Base-by-base conservation (phyloP, 768 basidiomycete species). In the Trametes meyenii region DNA sequence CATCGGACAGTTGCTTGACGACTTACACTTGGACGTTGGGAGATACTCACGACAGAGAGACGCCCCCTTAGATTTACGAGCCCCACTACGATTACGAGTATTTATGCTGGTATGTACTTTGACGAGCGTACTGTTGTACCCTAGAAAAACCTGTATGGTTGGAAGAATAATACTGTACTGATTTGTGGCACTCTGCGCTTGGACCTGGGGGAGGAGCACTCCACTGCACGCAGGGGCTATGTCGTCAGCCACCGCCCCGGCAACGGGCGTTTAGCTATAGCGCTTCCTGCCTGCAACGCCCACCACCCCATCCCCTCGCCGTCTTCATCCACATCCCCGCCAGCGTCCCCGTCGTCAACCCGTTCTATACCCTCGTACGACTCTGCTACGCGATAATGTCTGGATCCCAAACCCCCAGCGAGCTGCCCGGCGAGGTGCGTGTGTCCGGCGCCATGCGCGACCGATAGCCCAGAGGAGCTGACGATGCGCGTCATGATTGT, bases 401-500 rank as follows among this genome's bases (percentile, higher is more conserved):
- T 44, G 62, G 62, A 38, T 13, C 58, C 21, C 49, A 54, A 39
- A 64, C 62, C 36, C 62, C 62, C 29, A 64, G 52, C 54, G 62
- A 64, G 48, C 8, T 64, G 26, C 58, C 62, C 42, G 62, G 62
- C 52, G 62, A 64, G 62, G 62, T 64, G 62, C 62, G 62, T 64
- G 62, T 64, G 24, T 17, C n/a, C 24, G 14, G 29, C 26, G 33
- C 43, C 44, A 29, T 19, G 17, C 29, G 2, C 2, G n/a, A 10
- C 24, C 26, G 16, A 12, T 38, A 40, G 14, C 51, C 29, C 29
- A 35, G 21, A 24, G 58, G n/a, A 24, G 53, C 54, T 64, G 58
- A 64, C 62, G 38, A 38, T 35, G 46, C 49, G 62, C 58, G 62
- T 59, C 57, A 63, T 51, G 52, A 59, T 63, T 46, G 62, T 24